phyloP scores from a whole-genome alignment of 768 basidiomycete species.

The Epithele typhae region DNA sequence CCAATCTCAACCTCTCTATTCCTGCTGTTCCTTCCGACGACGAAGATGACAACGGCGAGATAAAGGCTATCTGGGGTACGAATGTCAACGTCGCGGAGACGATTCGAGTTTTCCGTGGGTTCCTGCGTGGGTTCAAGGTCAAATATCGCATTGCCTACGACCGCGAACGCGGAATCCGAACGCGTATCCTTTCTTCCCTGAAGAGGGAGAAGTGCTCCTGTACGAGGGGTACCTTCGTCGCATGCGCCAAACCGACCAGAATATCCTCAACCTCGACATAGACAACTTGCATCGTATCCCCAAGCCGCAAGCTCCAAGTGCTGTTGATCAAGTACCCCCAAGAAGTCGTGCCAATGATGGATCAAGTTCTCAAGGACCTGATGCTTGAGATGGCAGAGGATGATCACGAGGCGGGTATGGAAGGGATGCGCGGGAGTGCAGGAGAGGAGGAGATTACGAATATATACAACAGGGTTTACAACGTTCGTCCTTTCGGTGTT shows the following conservation, averaged over 20 bases:
- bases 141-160: conserved; percentile 81
- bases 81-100: conserved; percentile 89
- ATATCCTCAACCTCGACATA: conserved; percentile 89
- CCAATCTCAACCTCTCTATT: conserved; percentile 53
- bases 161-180: conserved; percentile 51
- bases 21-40: conserved; percentile 62
- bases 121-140: conserved; percentile 87
- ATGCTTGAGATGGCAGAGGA: conserved; percentile 85
- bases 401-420: conserved; percentile 65
- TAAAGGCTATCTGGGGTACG: conserved; percentile 96
- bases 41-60: conserved; percentile 62
- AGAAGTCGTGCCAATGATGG: conserved; percentile 96
- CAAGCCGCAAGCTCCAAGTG: conserved; percentile 73
- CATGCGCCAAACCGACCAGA: conserved; percentile 90
- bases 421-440: conserved; percentile 71
- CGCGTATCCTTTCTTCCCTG: conserved; percentile 52
- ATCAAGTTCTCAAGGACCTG: conserved; percentile 90
- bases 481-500: conserved; percentile 88
- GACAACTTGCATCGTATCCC: conserved; percentile 86
- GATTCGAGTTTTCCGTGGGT: conserved; percentile 87
- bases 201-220: conserved; percentile 60
- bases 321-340: conserved; percentile 94
- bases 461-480: conserved; percentile 85
- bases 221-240: conserved; percentile 81
- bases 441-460: conserved; percentile 87